Percentiles rank a stretch among this genome's conserved stretches.
phyloP scores from a whole-genome alignment of 106 monocot species.

The Allium sativum region DNA sequence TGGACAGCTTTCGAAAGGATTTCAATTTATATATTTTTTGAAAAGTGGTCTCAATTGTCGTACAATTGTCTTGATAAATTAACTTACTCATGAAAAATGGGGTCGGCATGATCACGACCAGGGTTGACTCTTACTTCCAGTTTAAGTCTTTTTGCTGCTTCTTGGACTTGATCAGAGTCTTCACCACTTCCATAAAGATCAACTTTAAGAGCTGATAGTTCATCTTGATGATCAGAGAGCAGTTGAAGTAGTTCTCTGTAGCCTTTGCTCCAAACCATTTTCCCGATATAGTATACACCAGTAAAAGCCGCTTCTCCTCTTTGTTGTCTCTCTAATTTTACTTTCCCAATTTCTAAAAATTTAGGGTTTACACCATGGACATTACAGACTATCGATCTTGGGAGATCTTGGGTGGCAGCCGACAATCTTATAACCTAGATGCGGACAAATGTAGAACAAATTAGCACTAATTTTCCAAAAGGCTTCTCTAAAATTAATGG shows the following conservation, averaged over 20 bases:
- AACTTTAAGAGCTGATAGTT: constrained; percentile 46
- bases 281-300: constrained; percentile 80
- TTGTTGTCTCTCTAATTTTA: constrained; percentile 31
- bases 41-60: no score
- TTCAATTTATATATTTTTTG: no score
- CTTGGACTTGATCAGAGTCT: constrained; percentile 53
- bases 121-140: constrained; percentile 42
- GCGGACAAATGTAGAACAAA: background rate
- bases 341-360: constrained; percentile 69
- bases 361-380: constrained; percentile 97
- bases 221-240: constrained; percentile 36
- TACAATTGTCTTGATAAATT: no score
- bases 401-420: constrained; percentile 88
- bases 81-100: constrained; percentile 77
- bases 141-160: constrained; percentile 33
- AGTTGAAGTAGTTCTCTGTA: constrained; percentile 73
- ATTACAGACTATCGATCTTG: constrained; percentile 81
- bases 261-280: constrained; percentile 93
- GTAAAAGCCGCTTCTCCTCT: constrained; percentile 34
- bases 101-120: constrained; percentile 82
- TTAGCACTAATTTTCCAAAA: background rate
- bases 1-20: no score
- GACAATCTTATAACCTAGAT: constrained; percentile 77
- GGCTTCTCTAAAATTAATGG: no score
- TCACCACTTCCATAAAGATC: constrained; percentile 85